Percentiles rank a stretch among this genome's conserved stretches.
Conservation (phyloP, 2,329 filamentous ascomycete species). For the Albophoma yamanashiensis region DNA sequence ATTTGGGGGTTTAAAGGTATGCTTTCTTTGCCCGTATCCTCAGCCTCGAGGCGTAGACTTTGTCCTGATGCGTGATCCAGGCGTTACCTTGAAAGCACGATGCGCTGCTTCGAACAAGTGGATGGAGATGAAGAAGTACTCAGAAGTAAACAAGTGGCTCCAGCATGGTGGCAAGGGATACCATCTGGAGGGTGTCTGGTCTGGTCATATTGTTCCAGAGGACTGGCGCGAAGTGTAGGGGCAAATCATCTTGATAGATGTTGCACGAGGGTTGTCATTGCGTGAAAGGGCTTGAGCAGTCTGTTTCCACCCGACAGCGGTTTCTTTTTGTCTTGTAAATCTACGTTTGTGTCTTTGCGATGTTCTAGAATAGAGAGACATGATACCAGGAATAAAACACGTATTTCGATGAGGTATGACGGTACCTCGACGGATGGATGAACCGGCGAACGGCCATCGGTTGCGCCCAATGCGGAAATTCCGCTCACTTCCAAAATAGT, state of each 20-base stretch:
- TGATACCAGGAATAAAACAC: too few relatives aligned
- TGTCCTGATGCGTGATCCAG: not conserved
- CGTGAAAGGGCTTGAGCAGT: too few relatives aligned
- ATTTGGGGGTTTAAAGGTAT: not conserved
- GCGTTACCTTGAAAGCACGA: not conserved
- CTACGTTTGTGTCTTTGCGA: too few relatives aligned
- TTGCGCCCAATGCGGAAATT: slow-evolving; percentile 1
- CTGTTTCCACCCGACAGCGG: too few relatives aligned
- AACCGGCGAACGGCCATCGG: too few relatives aligned
- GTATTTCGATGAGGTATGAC: too few relatives aligned
- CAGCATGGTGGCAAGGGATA: not conserved
- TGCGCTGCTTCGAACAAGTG: not conserved
- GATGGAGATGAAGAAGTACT: slow-evolving; percentile 1
- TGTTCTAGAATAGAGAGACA: too few relatives aligned
- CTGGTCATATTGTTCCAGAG: not conserved
- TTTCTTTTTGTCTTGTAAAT: too few relatives aligned
- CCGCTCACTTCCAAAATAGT: not conserved
- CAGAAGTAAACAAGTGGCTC: not conserved
- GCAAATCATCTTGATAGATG: not conserved
- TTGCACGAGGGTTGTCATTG: not conserved
- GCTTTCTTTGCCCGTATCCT: not conserved
- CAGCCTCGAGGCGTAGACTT: not conserved
- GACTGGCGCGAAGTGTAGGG: not conserved
- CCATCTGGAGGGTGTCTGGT: not conserved
- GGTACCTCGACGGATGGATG: too few relatives aligned